Conservation (phyloP, 2,329 filamentous ascomycete genomes). For the Calonectria hongkongensis region DNA sequence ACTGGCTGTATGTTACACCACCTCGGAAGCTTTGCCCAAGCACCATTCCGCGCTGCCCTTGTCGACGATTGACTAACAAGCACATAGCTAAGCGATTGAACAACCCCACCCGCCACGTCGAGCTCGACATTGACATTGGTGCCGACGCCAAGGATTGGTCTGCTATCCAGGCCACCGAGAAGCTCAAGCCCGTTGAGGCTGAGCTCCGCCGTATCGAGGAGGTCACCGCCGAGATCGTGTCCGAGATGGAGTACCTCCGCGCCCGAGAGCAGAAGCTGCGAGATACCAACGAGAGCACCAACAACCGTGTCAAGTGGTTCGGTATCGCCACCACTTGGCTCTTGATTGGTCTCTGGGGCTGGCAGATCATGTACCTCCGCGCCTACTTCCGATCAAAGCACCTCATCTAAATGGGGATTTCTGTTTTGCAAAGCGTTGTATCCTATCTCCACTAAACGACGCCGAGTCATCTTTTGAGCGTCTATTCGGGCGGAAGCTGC, state of each 20-base stretch:
- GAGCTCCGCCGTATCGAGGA: slow-evolving; percentile 96
- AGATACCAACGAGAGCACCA: slow-evolving; percentile 99
- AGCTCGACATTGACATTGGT: slow-evolving; percentile 96
- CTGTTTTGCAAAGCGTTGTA: slow-evolving; percentile 43
- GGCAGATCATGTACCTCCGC: slow-evolving; percentile 98
- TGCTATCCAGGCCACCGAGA: slow-evolving; percentile 95
- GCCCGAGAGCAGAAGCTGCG: slow-evolving; percentile 93
- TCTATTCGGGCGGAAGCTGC: slow-evolving; percentile 31
- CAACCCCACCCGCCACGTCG: slow-evolving; percentile 80
- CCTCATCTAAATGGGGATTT: slow-evolving; percentile 57
- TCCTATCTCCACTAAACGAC: slow-evolving; percentile 40
- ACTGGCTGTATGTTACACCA: slow-evolving; percentile 76
- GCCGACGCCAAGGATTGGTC: slow-evolving; percentile 99
- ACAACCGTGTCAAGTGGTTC: slow-evolving; percentile 99
- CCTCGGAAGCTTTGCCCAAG: slow-evolving; percentile 3
- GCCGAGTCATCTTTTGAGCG: slow-evolving; percentile 36
- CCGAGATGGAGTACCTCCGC: slow-evolving; percentile 97
- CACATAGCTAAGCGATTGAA: slow-evolving; percentile 52
- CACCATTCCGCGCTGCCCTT: neutral
- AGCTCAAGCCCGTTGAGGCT: slow-evolving; percentile 97
- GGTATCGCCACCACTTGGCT: slow-evolving; percentile 94
- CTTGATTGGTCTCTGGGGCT: slow-evolving; percentile 90
- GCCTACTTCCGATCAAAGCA: slow-evolving; percentile 89
- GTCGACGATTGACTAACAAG: slow-evolving; percentile 39
- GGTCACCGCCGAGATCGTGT: slow-evolving; percentile 89